Evolutionary conservation across 2,329 filamentous ascomycete genomes (phyloP), one percentile per base, ranked within the genome.

Genomic region (Thielaviopsis ethacetica): DNA sequence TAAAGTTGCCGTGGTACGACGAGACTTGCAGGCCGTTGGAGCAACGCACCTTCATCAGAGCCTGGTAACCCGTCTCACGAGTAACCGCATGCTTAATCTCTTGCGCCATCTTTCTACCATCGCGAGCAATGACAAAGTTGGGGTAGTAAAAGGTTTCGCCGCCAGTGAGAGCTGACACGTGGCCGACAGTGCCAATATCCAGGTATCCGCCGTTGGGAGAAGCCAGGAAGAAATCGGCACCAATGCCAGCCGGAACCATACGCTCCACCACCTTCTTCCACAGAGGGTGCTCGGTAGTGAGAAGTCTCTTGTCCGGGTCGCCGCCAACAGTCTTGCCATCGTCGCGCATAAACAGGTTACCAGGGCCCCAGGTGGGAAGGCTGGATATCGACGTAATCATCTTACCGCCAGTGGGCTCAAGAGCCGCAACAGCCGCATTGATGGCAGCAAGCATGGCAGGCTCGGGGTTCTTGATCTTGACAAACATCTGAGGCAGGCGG

Each of bases 61-160:
- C 90, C 71, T 96, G 91, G 74, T 88, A 97, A 22, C 93, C 93
- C 53, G 91, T 95, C 70, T 96, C 91, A 63, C 93, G 80, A 2
- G 84, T 90, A 30, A 96, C 82, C 0, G 88, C 83, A 67, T 96
- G 91, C 64, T 84, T 82, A 63, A 98, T 83, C 72, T 98, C 93
- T 54, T 85, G 80, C 2, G 85, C 85, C 47, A 98, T 73, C 73
- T 91, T 94, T 59, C 88, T 77, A 51, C 85, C 83, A 70, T 98
- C 93, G 44, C 93, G 82, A 7, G 87, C 87, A 7, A 86, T 83
- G 61, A 95, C 84, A 73, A 95, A 98, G 70, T 97, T 98, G 53
- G 93, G 91, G 69, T 95, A 98, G 72, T 95, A 96, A 72, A 91
- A 98, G 0, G 85, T 88, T 70, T 98, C 93, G 63, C 93, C 93